Conservation (phyloP, 345 rosid genomes). For the Sapria himalayana region DNA sequence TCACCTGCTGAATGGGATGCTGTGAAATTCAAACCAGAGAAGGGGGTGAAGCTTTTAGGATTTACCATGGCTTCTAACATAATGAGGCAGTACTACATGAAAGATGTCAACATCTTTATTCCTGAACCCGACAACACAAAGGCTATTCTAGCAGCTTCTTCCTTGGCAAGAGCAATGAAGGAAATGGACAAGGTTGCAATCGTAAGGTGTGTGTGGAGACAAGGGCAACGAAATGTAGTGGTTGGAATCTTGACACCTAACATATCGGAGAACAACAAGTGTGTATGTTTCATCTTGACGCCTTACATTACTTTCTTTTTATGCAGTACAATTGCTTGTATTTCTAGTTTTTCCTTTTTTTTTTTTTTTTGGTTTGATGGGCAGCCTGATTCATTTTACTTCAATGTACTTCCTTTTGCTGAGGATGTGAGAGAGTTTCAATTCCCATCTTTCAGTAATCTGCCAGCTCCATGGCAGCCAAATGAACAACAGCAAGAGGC, state of each 20-base stretch:
- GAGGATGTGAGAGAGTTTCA: slow-evolving; percentile 90
- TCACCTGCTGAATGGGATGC: slow-evolving; percentile 55
- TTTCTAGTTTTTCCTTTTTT: too few species aligned
- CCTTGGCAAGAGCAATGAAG: too few species aligned
- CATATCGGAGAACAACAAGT: too few species aligned
- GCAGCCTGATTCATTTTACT: slow-evolving; percentile 86
- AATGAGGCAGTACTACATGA: slow-evolving; percentile 78
- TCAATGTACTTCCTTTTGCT: slow-evolving; percentile 67
- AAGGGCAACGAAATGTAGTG: too few species aligned
- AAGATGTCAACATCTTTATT: slow-evolving; percentile 65
- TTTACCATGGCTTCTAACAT: slow-evolving; percentile 59
- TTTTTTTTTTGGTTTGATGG: slow-evolving; percentile 6
- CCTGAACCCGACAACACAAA: slow-evolving; percentile 59
- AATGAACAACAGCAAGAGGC: slow-evolving; percentile 61
- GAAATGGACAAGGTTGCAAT: too few species aligned
- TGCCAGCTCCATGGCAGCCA: slow-evolving; percentile 56
- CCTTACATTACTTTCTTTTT: too few species aligned
- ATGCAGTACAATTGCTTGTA: too few species aligned
- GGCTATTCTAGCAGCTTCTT: too few species aligned
- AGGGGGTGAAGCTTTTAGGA: slow-evolving; percentile 80
- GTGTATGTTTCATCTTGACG: too few species aligned
- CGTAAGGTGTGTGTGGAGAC: too few species aligned
- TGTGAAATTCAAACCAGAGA: slow-evolving; percentile 72
- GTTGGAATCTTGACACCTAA: too few species aligned
- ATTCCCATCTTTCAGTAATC: slow-evolving; percentile 58